Evolutionary conservation across 495 filamentous ascomycete genomes (phyloP), one percentile per base, ranked within the genome.

Genomic region (Xylaria longipes): DNA sequence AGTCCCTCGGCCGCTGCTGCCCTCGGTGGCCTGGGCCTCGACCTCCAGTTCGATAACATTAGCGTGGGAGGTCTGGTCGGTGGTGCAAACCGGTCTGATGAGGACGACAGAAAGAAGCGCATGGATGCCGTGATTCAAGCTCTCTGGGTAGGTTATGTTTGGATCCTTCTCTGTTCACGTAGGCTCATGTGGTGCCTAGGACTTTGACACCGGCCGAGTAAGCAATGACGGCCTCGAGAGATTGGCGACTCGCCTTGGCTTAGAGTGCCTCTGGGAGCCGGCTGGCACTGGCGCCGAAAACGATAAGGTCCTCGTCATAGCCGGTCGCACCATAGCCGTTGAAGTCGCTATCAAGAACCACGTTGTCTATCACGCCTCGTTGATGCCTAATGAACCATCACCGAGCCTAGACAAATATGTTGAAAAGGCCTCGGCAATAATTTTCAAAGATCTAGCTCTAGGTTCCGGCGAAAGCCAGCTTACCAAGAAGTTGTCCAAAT

Each of bases 221-320:
- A 92, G 93, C 63, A 89, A 94, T 64, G 91, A 94, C 54, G 93
- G 93, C 0, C 84, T 98, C 50, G 93, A 95, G 80, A 86, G 93
- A 52, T 74, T 97, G 43, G 92, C 90, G 7, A 86, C 88, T 73
- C 84, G 91, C 29, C 87, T 92, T 68, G 93, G 83, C 20, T 75
- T 98, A 39, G 93, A 96, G 66, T 89, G 86, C 60, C 82, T 93
- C 39, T 92, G 91, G 88, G 91, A 93, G 73, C 85, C 88, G 20
- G 81, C 83, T 6, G 84, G 83, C 66, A 80, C 79, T 9, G 73
- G 74, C 48, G 80, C 76, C 7, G 71, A 78, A 11, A 81, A 79
- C 22, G 84, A 80, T 52, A 81, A 89, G 69, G 89, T 86, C 31
- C 81, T 96, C 72, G 89, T 88, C 60, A 90, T 95, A 69, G 93